Base-by-base conservation (phyloP, 352 stramenopile species). In the Globisporangium heterothallicum region DNA sequence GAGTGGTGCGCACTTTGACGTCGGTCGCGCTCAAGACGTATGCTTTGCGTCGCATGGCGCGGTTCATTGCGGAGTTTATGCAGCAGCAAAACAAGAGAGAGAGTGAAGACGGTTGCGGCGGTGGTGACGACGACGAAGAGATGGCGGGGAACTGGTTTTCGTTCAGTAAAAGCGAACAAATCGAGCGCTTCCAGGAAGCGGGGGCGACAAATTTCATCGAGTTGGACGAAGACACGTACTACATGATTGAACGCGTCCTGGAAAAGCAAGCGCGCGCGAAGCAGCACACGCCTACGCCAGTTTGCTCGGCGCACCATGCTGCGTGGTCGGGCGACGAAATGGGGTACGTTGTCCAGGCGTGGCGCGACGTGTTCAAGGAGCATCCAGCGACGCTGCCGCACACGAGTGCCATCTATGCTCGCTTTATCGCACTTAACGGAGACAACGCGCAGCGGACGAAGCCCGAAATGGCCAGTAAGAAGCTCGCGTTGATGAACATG, bases 171-270 rank as follows among this genome's bases (percentile, higher is more conserved):
- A 42, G 43, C 22, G 24, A 29, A 12, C 51, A 58, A 42, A 58
- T 58, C 42, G 51, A 58, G 41, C 42, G 51, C 4, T 58, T 58
- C 51, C 51, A 58, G 34, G 32, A 35, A 5, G 51, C 51, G 5
- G 29, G 51, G 6, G 51, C 51, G 0, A 51, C 51, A 4, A 38
- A 40, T 34, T 58, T 51, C 42, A 58, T 58, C 26, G 51, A 58
- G 51, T 43, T 58, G 5, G 51, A 58, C 30, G 51, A 58, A 32
- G 41, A 58, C 42, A 50, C 21, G 41, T 58, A 58, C 51, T 9
- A 36, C 13, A 51, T 43, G n/a, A 58, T 58, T 25, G 26, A 42
- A 21, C 49, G 41, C 29, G 38, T 47, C 21, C 42, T 58, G 21
- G 51, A 58, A 42, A 58, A 58, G 30, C 42, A 51, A 18, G 51